phyloP scores from a whole-genome alignment of 805 yeast genomes.

The Pichia deserticola region DNA sequence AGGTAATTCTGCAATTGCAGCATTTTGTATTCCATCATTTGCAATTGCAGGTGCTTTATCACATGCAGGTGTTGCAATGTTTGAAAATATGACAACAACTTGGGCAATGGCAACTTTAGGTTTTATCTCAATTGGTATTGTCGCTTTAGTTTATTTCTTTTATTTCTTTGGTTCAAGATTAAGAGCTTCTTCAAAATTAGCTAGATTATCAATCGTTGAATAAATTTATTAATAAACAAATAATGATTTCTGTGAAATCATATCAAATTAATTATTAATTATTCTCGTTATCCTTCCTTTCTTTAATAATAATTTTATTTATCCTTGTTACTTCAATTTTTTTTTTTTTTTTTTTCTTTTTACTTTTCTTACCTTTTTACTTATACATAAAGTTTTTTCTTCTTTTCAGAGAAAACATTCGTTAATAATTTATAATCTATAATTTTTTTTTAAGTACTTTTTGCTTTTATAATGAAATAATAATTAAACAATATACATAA shows the following conservation, averaged over 20 bases:
- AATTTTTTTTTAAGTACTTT: too few species aligned
- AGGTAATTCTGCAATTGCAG: conserved; percentile 31
- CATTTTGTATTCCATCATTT: conserved; percentile 31
- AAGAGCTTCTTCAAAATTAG: conserved; percentile 26
- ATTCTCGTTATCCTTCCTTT: too few species aligned
- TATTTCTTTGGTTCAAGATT: conserved; percentile 29
- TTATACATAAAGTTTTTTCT: too few species aligned
- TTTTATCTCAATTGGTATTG: conserved; percentile 27
- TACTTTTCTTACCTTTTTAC: too few species aligned
- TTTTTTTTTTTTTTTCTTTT: not conserved
- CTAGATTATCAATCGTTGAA: conserved; percentile 14
- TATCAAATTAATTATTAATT: too few species aligned
- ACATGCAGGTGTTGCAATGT: conserved; percentile 34
- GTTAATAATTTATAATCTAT: too few species aligned
- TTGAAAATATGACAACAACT: conserved; percentile 29
- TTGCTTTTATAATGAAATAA: too few species aligned
- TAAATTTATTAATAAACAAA: not conserved
- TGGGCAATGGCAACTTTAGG: conserved; percentile 31
- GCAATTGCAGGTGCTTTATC: conserved; percentile 30
- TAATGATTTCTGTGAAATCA: too few species aligned
- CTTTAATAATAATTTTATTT: too few species aligned
- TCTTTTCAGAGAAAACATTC: too few species aligned
- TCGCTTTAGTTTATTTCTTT: conserved; percentile 27
- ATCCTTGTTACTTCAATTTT: too few species aligned
- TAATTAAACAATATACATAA: too few species aligned